Evolutionary conservation across 805 yeast species (phyloP).

Genomic region (Sungouiella thailandica): DNA sequence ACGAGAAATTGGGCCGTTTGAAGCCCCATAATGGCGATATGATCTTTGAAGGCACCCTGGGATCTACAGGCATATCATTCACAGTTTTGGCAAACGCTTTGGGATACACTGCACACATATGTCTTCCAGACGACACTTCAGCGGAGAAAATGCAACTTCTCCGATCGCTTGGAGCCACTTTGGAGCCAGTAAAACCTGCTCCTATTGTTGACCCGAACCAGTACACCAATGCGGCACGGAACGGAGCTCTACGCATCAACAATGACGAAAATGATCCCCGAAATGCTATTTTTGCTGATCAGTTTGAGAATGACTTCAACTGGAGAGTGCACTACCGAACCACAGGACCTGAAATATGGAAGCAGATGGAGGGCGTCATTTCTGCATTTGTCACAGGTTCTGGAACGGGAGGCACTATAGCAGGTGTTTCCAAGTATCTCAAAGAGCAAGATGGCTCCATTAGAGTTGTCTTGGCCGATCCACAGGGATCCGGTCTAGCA

Average conservation of each 20-base stretch:
- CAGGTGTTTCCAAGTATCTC: slow-evolving; percentile 21
- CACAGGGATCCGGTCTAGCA: slow-evolving; percentile 90
- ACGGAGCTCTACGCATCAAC: slow-evolving; percentile 52
- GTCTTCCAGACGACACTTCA: slow-evolving; percentile 91
- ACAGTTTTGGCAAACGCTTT: slow-evolving; percentile 85
- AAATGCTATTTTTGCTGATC: slow-evolving; percentile 86
- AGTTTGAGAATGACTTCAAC: slow-evolving; percentile 88
- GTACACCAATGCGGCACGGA: slow-evolving; percentile 82
- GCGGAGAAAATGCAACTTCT: slow-evolving; percentile 73
- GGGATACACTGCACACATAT: slow-evolving; percentile 90
- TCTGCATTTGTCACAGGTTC: slow-evolving; percentile 87
- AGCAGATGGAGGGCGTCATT: slow-evolving; percentile 58
- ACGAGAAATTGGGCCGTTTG: slow-evolving; percentile 56
- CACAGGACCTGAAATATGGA: slow-evolving; percentile 91
- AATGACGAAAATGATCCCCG: slow-evolving; percentile 30
- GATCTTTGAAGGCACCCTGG: slow-evolving; percentile 93
- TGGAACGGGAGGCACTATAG: slow-evolving; percentile 67
- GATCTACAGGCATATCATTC: slow-evolving; percentile 93
- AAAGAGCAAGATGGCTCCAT: slow-evolving; percentile 44
- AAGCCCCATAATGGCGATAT: slow-evolving; percentile 60
- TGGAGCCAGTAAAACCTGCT: slow-evolving; percentile 89
- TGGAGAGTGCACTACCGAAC: slow-evolving; percentile 79
- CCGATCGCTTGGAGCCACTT: slow-evolving; percentile 69
- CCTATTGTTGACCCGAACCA: slow-evolving; percentile 91
- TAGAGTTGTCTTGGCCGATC: slow-evolving; percentile 76